Evolutionary conservation across 2,329 filamentous ascomycete genomes (phyloP), one percentile per base, ranked within the genome.

Genomic region (Pseudogymnoascus sp.): DNA sequence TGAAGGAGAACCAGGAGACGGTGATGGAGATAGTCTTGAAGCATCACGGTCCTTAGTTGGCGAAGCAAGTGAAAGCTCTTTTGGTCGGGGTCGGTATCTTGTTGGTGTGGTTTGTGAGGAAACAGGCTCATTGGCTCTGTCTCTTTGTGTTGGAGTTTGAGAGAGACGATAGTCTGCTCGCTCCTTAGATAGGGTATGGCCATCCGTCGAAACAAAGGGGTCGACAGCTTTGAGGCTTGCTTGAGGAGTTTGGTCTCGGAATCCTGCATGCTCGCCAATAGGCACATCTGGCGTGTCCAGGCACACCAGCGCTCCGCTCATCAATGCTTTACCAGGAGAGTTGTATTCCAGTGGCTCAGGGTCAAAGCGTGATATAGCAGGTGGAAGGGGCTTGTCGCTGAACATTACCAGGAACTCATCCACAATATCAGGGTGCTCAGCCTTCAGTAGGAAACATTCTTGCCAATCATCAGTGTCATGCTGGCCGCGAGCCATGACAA

Each of bases 401-500:
- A 59, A 41, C 59, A 42, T 51, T 6, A 31, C 29, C 17, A 51
- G 58, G 25, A 61, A 61, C 92, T 86, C 62, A 90, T 87, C 65
- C 92, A 87, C 58, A 31, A 59, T 90, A 85, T 71, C 68, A 3
- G 62, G 33, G 21, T 72, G 68, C 61, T 92, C 88, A 2, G 89
- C 85, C 8, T 81, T 83, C 13, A 97, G 79, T n/a, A 85, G 87
- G 63, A 97, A 78, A 5, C 96, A 78, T 75, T 99, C 92, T 65
- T 87, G 87, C 92, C 93, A 97, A 66, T 89, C 85, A 60, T 82
- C 78, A 6, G 81, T 82, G 38, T 84, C 83, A 65, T 83, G 75
- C 2, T 79, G 78, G 41, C 91, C 92, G 63, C 91, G 86, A 61
- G 97, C 82, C 92, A 97, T 97, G 63, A 96, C 78, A 7, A 96